These are phyloP conservation scores for Clavaria fumosa DNA, from an alignment of 768 basidiomycete genomes.

Conservation along the genomic window DNA sequence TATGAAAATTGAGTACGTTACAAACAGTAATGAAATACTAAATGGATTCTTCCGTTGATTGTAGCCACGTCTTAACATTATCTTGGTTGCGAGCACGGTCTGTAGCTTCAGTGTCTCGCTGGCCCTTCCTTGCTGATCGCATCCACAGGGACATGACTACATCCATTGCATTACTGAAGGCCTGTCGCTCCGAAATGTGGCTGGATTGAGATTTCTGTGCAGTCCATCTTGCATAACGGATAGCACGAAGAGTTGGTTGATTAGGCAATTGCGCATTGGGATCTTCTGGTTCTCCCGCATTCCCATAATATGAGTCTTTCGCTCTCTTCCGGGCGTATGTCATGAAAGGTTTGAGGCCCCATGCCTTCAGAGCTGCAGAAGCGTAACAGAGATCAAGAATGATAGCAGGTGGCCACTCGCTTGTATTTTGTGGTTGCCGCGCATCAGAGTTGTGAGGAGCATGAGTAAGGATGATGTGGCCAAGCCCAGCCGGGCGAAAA, in stretches of 20 bases:
- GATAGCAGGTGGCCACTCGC: conserved; percentile 6
- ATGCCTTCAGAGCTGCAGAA: background rate
- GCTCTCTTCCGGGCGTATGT: background rate
- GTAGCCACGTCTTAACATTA: background rate
- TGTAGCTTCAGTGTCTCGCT: background rate
- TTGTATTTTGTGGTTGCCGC: background rate
- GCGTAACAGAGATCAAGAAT: conserved; percentile 4
- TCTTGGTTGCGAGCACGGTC: background rate
- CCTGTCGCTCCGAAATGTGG: no score
- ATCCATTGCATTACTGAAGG: background rate
- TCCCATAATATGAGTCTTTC: background rate
- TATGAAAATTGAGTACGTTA: no score
- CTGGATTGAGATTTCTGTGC: no score
- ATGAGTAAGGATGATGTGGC: background rate
- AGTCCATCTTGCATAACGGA: no score
- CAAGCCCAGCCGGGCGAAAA: background rate
- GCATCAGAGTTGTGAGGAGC: conserved; percentile 5
- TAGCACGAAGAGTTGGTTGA: background rate
- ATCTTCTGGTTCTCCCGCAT: no score
- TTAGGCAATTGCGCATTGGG: no score
- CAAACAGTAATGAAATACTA: no score
- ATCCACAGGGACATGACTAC: background rate
- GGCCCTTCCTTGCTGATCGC: background rate
- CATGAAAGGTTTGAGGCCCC: background rate
- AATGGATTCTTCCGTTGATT: background rate